Evolutionary conservation across 148 eudicot species (phyloP).

Genomic region (Polygonum maritimum): DNA sequence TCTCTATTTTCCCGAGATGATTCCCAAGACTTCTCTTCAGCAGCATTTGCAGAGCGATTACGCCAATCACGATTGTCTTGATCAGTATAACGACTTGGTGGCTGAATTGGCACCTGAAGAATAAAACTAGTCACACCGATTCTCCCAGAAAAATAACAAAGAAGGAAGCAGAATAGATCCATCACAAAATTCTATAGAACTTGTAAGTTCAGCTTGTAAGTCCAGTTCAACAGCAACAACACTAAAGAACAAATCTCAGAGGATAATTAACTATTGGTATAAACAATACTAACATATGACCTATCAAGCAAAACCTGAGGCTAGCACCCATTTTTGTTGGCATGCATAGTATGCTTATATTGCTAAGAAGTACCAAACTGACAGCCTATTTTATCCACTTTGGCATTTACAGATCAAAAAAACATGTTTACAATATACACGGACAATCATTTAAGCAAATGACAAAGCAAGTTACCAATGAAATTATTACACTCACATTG

Average conservation of each 20-base stretch:
- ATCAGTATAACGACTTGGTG: constrained; percentile 72
- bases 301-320: not conserved
- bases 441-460: not conserved
- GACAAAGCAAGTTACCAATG: not conserved
- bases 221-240: not conserved
- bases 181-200: not conserved
- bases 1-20: constrained; percentile 50
- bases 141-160: not conserved
- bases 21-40: constrained; percentile 84
- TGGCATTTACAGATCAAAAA: not conserved
- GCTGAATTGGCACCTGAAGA: constrained; percentile 37
- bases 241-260: not conserved
- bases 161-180: not conserved
- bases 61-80: constrained; percentile 91
- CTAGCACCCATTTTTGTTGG: not conserved
- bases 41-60: constrained; percentile 52
- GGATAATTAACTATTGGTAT: not conserved
- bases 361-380: not conserved
- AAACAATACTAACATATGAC: not conserved
- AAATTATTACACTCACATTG: constrained; percentile 35
- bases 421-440: not conserved
- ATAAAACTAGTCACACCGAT: not conserved
- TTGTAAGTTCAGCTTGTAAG: not conserved
- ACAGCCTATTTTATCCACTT: not conserved
- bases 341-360: not conserved